Base-by-base conservation (phyloP, 1,284 basidiomycete genomes). In the Moesziomyces parantarcticus region DNA sequence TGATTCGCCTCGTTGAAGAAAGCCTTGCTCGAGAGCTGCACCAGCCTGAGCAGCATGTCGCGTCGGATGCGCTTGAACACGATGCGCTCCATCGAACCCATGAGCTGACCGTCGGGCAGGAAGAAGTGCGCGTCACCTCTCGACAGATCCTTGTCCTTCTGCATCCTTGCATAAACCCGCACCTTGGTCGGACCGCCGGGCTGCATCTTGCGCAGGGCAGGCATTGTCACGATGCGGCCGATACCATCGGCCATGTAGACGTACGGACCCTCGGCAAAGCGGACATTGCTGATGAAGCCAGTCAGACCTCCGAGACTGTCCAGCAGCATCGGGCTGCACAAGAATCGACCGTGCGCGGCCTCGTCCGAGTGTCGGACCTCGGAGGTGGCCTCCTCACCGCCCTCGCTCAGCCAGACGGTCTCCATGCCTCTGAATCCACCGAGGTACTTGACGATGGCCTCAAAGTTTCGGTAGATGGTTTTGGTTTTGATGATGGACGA, bases 251-350 rank as follows among this genome's bases (percentile, higher is more conserved):
- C 75, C 60, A 76, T 76, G 54, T 70, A 73, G 22, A 76, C 62
- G 18, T 56, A 58, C 20, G 53, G 49, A 4, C 58, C 62, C 13
- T 60, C 61, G 5, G 70, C 75, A 22, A 76, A 63, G 26, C 62
- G 54, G 4, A 76, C 70, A 21, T 76, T 76, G 63, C 62, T 62
- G 58, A 76, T 73, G 46, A 76, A 76, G 47, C 75, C 75, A 7
- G 75, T 66, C 47, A 76, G 60, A 5, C 64, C 62, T 16, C 75
- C 75, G 14, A 76, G 58, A n/a, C 62, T 60, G 59, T 76, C 75
- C 3, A 66, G 63, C 22, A 76, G 62, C 62, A 69, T 67, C 21
- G 75, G 75, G 50, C 58, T 61, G 55, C 65, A 69, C 14, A 74
- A 9, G 43, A 68, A 76, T 13, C 55, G 57, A 10, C 66, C 70